A percentile compares a stretch with the other conserved stretches of the same genome.
phyloP scores from a whole-genome alignment of 78 protist genomes.

The Emiliania huxleyi region DNA sequence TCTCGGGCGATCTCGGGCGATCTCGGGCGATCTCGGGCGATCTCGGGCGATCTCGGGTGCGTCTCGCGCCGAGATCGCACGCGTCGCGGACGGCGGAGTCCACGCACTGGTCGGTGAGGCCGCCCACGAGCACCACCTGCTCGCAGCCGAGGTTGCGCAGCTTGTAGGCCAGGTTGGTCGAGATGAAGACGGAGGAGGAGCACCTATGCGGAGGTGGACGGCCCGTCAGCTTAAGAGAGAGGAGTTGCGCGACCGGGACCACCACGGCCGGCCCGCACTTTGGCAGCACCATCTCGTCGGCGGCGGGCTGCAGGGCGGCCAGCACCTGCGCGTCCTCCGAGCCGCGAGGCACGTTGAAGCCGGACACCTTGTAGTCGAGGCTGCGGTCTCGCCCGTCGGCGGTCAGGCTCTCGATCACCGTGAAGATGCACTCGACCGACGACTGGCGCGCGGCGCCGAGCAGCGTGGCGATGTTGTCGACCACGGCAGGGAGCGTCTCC shows the following conservation, averaged over 20 bases:
- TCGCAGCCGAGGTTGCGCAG: not conserved
- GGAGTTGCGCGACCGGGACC: no score
- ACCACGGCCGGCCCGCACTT: no score
- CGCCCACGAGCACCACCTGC: not conserved
- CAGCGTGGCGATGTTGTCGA: not conserved
- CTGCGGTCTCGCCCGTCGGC: not conserved
- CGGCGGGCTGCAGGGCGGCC: not conserved
- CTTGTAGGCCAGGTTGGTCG: slow-evolving; percentile 3
- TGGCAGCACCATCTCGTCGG: slow-evolving; percentile 13
- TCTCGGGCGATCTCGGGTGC: no score
- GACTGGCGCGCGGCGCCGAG: not conserved
- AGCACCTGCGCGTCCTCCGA: not conserved
- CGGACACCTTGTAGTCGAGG: slow-evolving; percentile 27
- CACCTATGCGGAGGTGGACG: no score
- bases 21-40: no score
- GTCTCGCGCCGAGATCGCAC: not conserved
- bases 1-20: no score
- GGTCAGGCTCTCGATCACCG: slow-evolving; percentile 6
- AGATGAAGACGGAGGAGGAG: not conserved
- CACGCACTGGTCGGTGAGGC: slow-evolving; percentile 20
- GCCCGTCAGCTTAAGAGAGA: no score
- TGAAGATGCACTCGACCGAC: not conserved
- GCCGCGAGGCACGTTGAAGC: slow-evolving; percentile 15
- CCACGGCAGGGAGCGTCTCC: not conserved
- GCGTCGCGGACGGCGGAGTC: slow-evolving; percentile 11